phyloP scores from a whole-genome alignment of 148 eudicot species.

The Fagopyrum esculentum region DNA sequence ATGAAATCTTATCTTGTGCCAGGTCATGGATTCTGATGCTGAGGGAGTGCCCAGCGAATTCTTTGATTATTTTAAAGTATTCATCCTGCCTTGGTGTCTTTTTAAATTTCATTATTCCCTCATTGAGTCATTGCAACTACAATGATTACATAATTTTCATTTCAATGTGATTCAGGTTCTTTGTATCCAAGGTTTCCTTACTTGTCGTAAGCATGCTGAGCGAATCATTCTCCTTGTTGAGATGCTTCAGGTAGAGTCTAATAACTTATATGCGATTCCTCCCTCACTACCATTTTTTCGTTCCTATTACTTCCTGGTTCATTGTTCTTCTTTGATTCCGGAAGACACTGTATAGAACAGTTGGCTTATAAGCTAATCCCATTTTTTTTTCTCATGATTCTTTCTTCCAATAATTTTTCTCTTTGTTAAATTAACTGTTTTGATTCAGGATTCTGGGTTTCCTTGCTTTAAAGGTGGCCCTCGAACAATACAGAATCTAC shows the following conservation, averaged over 20 bases:
- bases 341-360: no score
- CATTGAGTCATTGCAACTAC: neutral
- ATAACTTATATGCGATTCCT: neutral
- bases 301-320: neutral
- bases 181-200: conserved; percentile 97
- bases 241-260: conserved; percentile 78
- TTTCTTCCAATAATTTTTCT: neutral
- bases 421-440: neutral
- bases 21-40: conserved; percentile 99
- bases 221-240: conserved; percentile 98
- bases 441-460: conserved; percentile 86
- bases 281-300: neutral
- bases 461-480: conserved; percentile 99
- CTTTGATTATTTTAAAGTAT: conserved; percentile 92
- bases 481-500: conserved; percentile 87
- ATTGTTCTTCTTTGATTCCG: no score
- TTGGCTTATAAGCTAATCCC: no score
- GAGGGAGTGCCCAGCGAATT: conserved; percentile 98
- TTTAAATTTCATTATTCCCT: neutral
- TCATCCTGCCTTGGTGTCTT: conserved; percentile 7
- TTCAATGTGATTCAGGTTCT: conserved; percentile 55
- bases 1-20: conserved; percentile 23
- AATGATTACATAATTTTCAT: neutral
- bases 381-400: neutral
- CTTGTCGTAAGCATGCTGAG: conserved; percentile 98